phyloP scores from a whole-genome alignment of 495 filamentous ascomycete genomes.

The Hypoxylon lienhwacheense region DNA sequence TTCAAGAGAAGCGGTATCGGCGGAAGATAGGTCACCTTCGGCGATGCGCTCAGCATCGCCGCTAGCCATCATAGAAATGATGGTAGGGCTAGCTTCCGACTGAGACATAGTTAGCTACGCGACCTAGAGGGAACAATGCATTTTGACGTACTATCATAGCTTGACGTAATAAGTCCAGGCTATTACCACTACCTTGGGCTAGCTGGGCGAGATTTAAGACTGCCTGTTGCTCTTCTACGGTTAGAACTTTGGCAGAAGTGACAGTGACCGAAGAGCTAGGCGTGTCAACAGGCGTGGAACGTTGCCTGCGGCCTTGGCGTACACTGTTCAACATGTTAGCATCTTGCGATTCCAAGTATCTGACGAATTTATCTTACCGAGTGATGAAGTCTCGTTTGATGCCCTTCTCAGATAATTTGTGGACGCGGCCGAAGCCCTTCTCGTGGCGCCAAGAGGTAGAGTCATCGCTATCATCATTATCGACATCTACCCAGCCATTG shows the following conservation, averaged over 20 bases:
- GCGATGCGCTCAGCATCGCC: constrained; percentile 39
- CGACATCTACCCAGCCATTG: constrained; percentile 78
- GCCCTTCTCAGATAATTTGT: constrained; percentile 69
- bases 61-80: constrained; percentile 43
- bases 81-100: constrained; percentile 41
- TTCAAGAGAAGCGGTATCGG: constrained; percentile 30
- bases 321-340: constrained; percentile 32
- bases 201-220: constrained; percentile 60
- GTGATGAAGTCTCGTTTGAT: constrained; percentile 77
- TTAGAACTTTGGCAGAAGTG: constrained; percentile 11
- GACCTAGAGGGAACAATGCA: background rate
- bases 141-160: constrained; percentile 48
- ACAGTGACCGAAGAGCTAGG: constrained; percentile 27
- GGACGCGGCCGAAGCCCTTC: constrained; percentile 60
- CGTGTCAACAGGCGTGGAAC: constrained; percentile 10
- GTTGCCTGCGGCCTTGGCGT: constrained; percentile 35
- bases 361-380: constrained; percentile 42
- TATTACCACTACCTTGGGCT: constrained; percentile 33
- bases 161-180: constrained; percentile 43
- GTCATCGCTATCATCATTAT: constrained; percentile 57
- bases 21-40: constrained; percentile 21
- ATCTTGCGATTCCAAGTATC: background rate
- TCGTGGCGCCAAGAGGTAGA: constrained; percentile 45
- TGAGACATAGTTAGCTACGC: constrained; percentile 31
- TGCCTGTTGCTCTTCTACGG: constrained; percentile 53